These are phyloP conservation scores for Phycomyces nitens DNA, from an alignment of 192 early-diverging fungal species.

Conservation along the genomic window DNA sequence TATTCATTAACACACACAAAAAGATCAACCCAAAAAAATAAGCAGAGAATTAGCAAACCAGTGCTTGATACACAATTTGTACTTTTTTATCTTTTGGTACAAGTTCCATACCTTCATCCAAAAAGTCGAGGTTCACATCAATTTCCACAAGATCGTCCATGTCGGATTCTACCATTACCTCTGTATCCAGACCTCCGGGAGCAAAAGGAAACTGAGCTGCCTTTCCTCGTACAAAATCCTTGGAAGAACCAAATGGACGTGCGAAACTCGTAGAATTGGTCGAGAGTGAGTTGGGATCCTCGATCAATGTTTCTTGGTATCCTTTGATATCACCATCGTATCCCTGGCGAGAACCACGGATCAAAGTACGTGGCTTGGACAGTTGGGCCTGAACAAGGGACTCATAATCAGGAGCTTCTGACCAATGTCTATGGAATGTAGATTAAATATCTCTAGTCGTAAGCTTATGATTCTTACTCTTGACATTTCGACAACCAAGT, in stretches of 20 bases:
- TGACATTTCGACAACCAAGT: constrained; percentile 55
- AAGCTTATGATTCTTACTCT: constrained; percentile 32
- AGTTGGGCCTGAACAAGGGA: constrained; percentile 42
- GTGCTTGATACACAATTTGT: background rate
- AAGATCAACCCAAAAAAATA: background rate
- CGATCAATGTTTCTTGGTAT: constrained; percentile 36
- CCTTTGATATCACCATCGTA: constrained; percentile 48
- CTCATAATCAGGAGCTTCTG: constrained; percentile 40
- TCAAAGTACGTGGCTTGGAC: constrained; percentile 42
- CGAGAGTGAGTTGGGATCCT: constrained; percentile 33
- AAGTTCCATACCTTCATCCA: constrained; percentile 32
- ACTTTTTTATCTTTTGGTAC: too few species aligned
- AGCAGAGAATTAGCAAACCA: background rate
- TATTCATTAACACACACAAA: background rate
- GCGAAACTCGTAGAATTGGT: constrained; percentile 73
- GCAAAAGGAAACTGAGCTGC: constrained; percentile 72
- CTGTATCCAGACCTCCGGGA: constrained; percentile 65
- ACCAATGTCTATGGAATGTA: constrained; percentile 29
- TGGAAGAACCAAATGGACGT: constrained; percentile 48
- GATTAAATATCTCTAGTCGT: background rate
- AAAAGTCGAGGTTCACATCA: constrained; percentile 15
- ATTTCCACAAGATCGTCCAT: constrained; percentile 26
- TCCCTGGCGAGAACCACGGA: constrained; percentile 51
- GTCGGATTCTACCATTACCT: constrained; percentile 36
- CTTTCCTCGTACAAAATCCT: constrained; percentile 71